Evolutionary conservation across 441 rosid genomes (phyloP), one percentile per base, ranked within the genome.

Genomic region (Breynia disticha): DNA sequence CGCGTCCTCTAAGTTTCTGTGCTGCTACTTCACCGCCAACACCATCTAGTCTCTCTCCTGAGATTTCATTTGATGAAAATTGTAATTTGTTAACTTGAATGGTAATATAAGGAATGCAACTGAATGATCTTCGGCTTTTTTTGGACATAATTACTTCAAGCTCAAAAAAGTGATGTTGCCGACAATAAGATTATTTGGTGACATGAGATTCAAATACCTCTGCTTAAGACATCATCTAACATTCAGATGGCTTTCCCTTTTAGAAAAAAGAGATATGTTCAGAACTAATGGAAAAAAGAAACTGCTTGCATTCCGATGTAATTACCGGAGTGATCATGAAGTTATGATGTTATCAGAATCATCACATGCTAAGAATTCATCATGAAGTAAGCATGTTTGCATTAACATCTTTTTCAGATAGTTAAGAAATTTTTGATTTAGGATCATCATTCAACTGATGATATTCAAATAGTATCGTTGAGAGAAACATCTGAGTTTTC

Each of bases 1-100:
- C 89, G 53, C 65, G 71, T 59, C 97, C 97, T 76, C 97, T 81
- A 49, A 90, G 95, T 75, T 76, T 90, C 69, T 62, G 79, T 9
- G 95, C 95, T 54, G 95, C 97, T 19, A 73, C 76, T 79, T 86
- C 97, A 50, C 97, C 74, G 43, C 59, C 81, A 45, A 79, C 17
- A 41, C 87, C 91, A 65, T 78, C 82, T 55, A 90, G 72, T 59
- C 60, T 79, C 74, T 89, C 81, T 45, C 95, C 95, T 89, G 71
- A 60, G 56, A 53, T 55, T 21, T 38, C 56, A 67, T 20, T 45
- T 43, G 17, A 35, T 1, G 13, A 21, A 48, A 28, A 12, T 57
- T 61, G 19, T 22, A 52, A 19, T 37, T 11, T 19, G 46, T 51
- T 5, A 50, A 1, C 6, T 17, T 16, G 43, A 47, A 50, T 19